A percentile compares a stretch with the other conserved stretches of the same genome.
Evolutionary conservation across 768 basidiomycete genomes (phyloP).

Genomic region (Nidularia pulvinata): DNA sequence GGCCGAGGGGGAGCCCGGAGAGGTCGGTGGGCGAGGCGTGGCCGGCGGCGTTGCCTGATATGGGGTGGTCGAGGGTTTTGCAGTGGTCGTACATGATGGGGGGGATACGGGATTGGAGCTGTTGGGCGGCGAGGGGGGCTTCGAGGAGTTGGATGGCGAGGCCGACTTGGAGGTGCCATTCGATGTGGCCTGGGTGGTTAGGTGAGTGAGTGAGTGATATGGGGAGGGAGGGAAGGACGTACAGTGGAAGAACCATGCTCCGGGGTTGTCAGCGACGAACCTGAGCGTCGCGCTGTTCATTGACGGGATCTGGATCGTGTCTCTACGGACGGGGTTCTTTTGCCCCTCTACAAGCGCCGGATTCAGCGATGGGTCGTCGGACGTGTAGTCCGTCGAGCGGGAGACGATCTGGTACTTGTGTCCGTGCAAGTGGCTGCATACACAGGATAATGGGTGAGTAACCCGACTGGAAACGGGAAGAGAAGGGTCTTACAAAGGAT

Average conservation of each 20-base stretch:
- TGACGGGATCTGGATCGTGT: conserved; percentile 80
- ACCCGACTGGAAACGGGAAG: neutral
- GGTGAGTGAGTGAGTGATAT: neutral
- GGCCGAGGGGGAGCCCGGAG: conserved; percentile 60
- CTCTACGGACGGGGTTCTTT: conserved; percentile 88
- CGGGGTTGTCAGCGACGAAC: conserved; percentile 90
- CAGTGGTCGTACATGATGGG: conserved; percentile 74
- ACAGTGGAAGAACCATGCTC: conserved; percentile 88
- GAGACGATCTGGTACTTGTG: conserved; percentile 85
- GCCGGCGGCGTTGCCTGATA: conserved; percentile 89
- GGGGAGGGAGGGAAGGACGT: conserved; percentile 22
- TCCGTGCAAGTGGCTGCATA: conserved; percentile 83
- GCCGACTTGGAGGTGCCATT: conserved; percentile 86
- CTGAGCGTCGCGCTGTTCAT: conserved; percentile 72
- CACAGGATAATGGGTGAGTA: neutral
- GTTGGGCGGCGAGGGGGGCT: conserved; percentile 73
- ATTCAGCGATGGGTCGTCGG: conserved; percentile 75
- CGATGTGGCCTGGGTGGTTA: conserved; percentile 64
- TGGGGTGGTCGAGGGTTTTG: conserved; percentile 49
- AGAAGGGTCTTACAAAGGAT: conserved; percentile 70
- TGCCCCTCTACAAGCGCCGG: conserved; percentile 80
- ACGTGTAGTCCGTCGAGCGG: conserved; percentile 68
- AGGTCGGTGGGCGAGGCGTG: conserved; percentile 70
- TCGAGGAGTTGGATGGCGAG: conserved; percentile 86
- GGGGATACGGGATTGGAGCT: conserved; percentile 49